These are phyloP conservation scores for Capsicum pubescens DNA, from an alignment of 257 asterid genomes.

Conservation along the genomic window DNA sequence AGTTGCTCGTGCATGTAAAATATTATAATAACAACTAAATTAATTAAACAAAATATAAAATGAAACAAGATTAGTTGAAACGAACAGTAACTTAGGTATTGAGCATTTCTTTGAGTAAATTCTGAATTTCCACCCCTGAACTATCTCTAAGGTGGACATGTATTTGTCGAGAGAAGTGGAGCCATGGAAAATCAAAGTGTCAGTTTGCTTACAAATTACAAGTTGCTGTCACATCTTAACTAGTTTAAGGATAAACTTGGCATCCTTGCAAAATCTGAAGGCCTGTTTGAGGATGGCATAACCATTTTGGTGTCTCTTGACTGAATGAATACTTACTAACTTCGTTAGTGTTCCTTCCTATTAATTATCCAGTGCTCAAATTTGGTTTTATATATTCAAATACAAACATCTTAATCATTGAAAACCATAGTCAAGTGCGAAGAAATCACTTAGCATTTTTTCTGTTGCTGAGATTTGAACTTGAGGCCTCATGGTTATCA, in stretches of 20 bases:
- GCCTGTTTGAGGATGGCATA: background rate
- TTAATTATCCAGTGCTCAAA: no score
- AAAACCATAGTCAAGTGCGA: no score
- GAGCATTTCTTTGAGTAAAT: background rate
- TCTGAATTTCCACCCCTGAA: background rate
- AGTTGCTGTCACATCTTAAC: background rate
- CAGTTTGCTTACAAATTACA: background rate
- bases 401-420: no score
- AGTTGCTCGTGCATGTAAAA: background rate
- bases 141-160: background rate
- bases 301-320: no score
- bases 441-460: no score
- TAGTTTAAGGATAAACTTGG: background rate
- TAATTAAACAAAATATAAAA: background rate
- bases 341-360: no score
- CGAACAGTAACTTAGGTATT: background rate
- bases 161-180: background rate
- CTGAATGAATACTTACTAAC: no score
- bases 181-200: background rate
- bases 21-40: background rate
- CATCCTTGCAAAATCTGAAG: background rate
- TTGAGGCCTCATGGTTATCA: no score
- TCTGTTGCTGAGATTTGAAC: no score
- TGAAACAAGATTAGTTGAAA: conserved; percentile 1
- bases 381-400: no score